phyloP scores from a whole-genome alignment of 768 basidiomycete species.

The Auricularia cornea region DNA sequence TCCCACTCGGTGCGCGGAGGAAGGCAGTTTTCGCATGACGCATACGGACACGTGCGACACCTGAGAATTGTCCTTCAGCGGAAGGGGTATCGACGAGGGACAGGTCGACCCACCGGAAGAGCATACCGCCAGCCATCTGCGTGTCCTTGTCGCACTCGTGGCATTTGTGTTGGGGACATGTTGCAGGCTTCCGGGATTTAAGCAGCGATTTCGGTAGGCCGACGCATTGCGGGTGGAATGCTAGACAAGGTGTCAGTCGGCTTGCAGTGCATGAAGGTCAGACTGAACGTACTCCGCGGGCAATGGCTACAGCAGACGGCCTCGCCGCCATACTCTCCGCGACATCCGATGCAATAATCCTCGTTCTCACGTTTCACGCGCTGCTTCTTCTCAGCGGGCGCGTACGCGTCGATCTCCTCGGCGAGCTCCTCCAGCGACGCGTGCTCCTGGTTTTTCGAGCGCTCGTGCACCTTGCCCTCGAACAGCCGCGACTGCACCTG shows the following conservation, averaged over 20 bases:
- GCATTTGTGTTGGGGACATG: constrained; percentile 48
- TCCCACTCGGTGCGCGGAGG: constrained; percentile 17
- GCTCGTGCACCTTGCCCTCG: constrained; percentile 36
- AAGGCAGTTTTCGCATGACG: constrained; percentile 57
- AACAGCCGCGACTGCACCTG: constrained; percentile 51
- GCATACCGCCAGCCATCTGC: constrained; percentile 43
- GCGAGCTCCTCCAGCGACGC: constrained; percentile 3
- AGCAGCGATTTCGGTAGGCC: constrained; percentile 26
- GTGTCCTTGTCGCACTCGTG: constrained; percentile 35
- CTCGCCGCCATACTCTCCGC: constrained; percentile 42
- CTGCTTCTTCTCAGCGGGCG: no score
- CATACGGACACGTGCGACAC: constrained; percentile 50
- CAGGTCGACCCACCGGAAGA: constrained; percentile 39
- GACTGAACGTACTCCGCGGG: constrained; percentile 39
- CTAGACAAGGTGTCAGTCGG: constrained; percentile 22
- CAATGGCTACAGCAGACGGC: constrained; percentile 40
- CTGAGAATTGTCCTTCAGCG: constrained; percentile 22
- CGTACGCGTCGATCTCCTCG: no score
- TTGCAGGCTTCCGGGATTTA: constrained; percentile 13
- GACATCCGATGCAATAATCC: constrained; percentile 52
- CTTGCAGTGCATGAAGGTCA: background rate
- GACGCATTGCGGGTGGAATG: constrained; percentile 46
- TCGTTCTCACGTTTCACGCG: constrained; percentile 38
- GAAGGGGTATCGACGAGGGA: background rate
- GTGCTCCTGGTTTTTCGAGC: constrained; percentile 25